Evolutionary conservation across 805 yeast species (phyloP).

Genomic region (Wickerhamia fluorescens): DNA sequence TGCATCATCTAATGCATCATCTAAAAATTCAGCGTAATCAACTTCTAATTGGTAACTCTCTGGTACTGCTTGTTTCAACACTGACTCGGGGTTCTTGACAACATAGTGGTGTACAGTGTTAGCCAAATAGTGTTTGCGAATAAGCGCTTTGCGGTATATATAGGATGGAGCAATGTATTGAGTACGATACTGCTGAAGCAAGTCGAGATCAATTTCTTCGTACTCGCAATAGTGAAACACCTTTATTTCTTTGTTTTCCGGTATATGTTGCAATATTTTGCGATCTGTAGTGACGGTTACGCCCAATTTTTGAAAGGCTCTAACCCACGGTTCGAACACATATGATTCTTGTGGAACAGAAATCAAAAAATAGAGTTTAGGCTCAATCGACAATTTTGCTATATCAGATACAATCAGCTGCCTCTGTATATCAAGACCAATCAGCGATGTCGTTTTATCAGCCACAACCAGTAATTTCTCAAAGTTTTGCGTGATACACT

Average conservation of each 20-base stretch:
- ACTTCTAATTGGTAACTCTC: conserved; percentile 75
- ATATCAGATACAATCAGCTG: not conserved
- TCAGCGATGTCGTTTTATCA: not conserved
- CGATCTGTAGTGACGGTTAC: conserved; percentile 15
- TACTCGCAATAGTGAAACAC: conserved; percentile 82
- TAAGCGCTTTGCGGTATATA: conserved; percentile 82
- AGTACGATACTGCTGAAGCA: conserved; percentile 33
- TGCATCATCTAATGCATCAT: conserved; percentile 87
- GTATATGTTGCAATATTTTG: conserved; percentile 10
- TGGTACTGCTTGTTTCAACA: conserved; percentile 57
- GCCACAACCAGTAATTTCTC: not conserved
- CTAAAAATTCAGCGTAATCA: conserved; percentile 93
- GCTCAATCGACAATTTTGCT: not conserved
- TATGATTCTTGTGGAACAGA: conserved; percentile 35
- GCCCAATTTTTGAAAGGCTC: conserved; percentile 25
- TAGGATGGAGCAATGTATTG: conserved; percentile 70
- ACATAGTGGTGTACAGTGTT: conserved; percentile 69
- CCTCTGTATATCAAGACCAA: not conserved
- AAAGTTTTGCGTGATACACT: conserved; percentile 2
- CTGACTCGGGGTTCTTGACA: conserved; percentile 68
- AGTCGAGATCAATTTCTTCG: conserved; percentile 78
- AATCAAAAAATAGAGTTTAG: conserved; percentile 18
- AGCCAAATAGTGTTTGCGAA: conserved; percentile 84
- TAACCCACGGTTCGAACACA: conserved; percentile 34
- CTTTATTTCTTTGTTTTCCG: conserved; percentile 15